Base-by-base conservation (phyloP, 2,329 filamentous ascomycete species). In the Corniculantispora saksenae region DNA sequence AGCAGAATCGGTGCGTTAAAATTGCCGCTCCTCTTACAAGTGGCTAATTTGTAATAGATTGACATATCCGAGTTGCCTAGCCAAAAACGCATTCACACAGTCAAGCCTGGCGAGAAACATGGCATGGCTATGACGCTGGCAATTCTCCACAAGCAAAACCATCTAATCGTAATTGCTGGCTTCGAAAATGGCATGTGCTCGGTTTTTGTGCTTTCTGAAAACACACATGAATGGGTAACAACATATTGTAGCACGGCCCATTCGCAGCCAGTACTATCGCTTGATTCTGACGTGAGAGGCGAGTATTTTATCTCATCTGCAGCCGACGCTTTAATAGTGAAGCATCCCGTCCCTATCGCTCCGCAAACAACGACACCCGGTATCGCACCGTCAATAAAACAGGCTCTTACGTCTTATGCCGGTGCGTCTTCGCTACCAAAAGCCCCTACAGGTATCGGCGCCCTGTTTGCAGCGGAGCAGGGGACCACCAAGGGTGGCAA, bases 71-170 rank as follows among this genome's bases (percentile, higher is more conserved):
- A 91, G 48, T 82, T 98, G 0, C 94, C 95, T 0, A 87, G 86
- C 2, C 90, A 94, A 72, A 82, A 78, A 32, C 86, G 94, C n/a
- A 80, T 88, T 21, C 87, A 90, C 69, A 84, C 83, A 0, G 76
- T 88, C 67, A 80, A 81, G 53, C 73, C 82, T 38, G 76, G 77
- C 27, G 78, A 78, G 53, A 84, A 84, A 70, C 82, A 84, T 72
- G 92, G 92, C 63, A 98, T 98, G 94, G 88, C 93, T 47, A 98
- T 98, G 95, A 88, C 91, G 6, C 78, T 97, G 21, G 79, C 83
- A 10, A 76, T 94, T 3, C 83, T 91, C 65, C 79, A 84, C 66
- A 76, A 81, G 5, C 69, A 79, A 43, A 77, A 75, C 17, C 74
- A 76, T 21, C 78, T 94, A 1, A 85, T 88, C 6, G 81, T 97